phyloP scores from a whole-genome alignment of 257 asterid species.

The Agastache rugosa region DNA sequence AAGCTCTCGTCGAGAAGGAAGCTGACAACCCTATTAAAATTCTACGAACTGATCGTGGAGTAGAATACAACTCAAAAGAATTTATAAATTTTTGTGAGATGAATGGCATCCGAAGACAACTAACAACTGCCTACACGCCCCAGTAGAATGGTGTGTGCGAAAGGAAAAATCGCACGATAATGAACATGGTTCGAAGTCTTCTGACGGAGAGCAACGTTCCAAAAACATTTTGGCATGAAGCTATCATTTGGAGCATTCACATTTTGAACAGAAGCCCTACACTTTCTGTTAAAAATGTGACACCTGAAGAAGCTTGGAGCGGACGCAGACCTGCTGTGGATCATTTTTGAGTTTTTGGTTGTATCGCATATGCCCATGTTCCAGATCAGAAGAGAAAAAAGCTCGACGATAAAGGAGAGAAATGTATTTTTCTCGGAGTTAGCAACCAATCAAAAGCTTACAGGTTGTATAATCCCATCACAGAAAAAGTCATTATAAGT shows the following conservation, averaged over 20 bases:
- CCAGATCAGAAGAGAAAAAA: neutral
- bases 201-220: neutral
- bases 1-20: neutral
- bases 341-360: neutral
- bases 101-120: neutral
- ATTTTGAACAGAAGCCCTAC: no score
- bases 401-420: neutral
- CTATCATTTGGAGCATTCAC: constrained; percentile 25
- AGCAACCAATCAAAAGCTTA: neutral
- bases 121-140: neutral
- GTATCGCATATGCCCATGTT: neutral
- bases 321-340: no score
- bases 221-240: neutral
- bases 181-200: constrained; percentile 1
- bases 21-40: neutral
- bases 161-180: neutral
- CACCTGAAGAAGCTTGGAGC: no score
- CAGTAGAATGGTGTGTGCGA: neutral
- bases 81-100: neutral
- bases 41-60: neutral
- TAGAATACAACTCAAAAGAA: neutral
- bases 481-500: no score
- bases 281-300: no score
- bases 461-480: neutral
- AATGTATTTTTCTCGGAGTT: neutral